Percentiles rank a stretch among this genome's conserved stretches.
Evolutionary conservation across 1,284 basidiomycete genomes (phyloP).

Genomic region (Taiwanofungus camphoratus): DNA sequence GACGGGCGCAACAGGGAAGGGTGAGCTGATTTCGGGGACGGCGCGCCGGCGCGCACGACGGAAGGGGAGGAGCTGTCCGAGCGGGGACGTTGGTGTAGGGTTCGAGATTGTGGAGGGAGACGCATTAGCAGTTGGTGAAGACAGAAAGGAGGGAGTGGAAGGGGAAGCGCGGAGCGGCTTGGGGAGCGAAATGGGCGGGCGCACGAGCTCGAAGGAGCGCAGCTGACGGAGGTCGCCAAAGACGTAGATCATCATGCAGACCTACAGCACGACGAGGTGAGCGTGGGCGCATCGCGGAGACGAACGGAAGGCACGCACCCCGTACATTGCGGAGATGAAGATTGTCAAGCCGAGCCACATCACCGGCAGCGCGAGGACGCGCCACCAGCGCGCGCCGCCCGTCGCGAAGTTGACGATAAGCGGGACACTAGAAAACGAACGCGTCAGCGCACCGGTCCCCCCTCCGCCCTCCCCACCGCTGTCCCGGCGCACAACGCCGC

Average conservation of each 20-base stretch:
- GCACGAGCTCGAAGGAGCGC: constrained; percentile 66
- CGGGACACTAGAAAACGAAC: constrained; percentile 35
- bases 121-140: neutral
- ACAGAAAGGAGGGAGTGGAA: neutral
- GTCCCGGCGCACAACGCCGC: too few relatives aligned
- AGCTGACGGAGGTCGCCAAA: constrained; percentile 79
- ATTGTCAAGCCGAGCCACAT: constrained; percentile 65
- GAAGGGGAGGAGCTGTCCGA: constrained; percentile 4
- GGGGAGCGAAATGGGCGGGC: constrained; percentile 54
- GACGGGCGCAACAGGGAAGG: neutral
- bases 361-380: constrained; percentile 58
- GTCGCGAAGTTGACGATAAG: constrained; percentile 46
- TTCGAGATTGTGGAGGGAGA: neutral
- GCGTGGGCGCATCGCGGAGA: neutral
- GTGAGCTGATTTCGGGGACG: constrained; percentile 4
- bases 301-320: constrained; percentile 29
- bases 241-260: constrained; percentile 65
- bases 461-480: too few relatives aligned
- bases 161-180: constrained; percentile 22
- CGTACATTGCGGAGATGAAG: constrained; percentile 58
- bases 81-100: neutral
- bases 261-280: constrained; percentile 12
- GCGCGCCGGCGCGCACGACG: constrained; percentile 1
- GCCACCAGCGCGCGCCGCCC: constrained; percentile 44
- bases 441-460: constrained; percentile 5